A percentile compares a stretch with the other conserved stretches of the same genome.
Evolutionary conservation across 2,329 filamentous ascomycete species (phyloP).

Genomic region (Fusarium scirpi): DNA sequence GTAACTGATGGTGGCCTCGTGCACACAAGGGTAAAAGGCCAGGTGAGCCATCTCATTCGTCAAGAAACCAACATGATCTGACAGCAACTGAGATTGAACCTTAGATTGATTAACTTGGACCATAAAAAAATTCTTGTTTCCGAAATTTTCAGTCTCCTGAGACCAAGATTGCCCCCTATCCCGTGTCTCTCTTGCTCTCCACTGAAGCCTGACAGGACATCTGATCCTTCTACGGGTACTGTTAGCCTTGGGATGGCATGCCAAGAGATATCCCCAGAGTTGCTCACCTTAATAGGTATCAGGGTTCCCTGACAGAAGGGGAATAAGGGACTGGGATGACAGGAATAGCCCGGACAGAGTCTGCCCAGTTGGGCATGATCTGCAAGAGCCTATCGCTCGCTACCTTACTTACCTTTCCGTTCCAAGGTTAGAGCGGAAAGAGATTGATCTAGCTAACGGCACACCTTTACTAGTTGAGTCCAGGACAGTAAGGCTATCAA

Average conservation of each 20-base stretch:
- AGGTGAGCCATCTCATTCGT: slow-evolving; percentile 42
- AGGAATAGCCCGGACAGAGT: slow-evolving; percentile 33
- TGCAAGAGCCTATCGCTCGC: slow-evolving; percentile 34
- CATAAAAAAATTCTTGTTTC: slow-evolving; percentile 23
- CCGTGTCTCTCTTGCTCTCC: slow-evolving; percentile 4
- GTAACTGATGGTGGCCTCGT: slow-evolving; percentile 27
- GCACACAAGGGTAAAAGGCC: slow-evolving; percentile 14
- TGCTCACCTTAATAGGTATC: slow-evolving; percentile 22
- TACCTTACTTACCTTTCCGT: slow-evolving; percentile 22
- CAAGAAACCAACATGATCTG: slow-evolving; percentile 39
- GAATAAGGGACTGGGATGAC: slow-evolving; percentile 20
- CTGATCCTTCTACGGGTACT: slow-evolving; percentile 16
- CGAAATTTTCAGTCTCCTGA: slow-evolving; percentile 18
- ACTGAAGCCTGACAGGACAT: slow-evolving; percentile 23
- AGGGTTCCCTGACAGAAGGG: slow-evolving; percentile 25
- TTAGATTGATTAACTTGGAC: slow-evolving; percentile 12
- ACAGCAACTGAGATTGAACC: slow-evolving; percentile 35
- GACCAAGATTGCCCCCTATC: slow-evolving; percentile 8
- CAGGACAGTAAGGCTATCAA: slow-evolving; percentile 16
- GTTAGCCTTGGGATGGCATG: slow-evolving; percentile 20
- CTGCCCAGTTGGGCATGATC: slow-evolving; percentile 44
- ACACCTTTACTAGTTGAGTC: slow-evolving; percentile 26
- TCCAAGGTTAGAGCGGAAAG: slow-evolving; percentile 22
- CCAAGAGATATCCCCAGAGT: slow-evolving; percentile 50
- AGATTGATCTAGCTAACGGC: slow-evolving; percentile 22